phyloP scores from a whole-genome alignment of 768 basidiomycete genomes.

The Astraeus odoratus region DNA sequence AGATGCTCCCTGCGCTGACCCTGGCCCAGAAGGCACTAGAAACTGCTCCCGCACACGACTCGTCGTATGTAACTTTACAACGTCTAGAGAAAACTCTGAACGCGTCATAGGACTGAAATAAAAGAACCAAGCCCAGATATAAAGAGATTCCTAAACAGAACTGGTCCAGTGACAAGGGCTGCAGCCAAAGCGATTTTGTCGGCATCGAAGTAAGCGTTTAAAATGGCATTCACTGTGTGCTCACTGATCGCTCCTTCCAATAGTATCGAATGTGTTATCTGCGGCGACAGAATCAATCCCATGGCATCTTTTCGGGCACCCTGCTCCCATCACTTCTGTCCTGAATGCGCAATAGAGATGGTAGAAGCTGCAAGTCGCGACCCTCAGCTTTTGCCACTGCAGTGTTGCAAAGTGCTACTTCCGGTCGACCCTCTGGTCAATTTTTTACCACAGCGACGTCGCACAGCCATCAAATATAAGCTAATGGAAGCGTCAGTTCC shows the following conservation, averaged over 20 bases:
- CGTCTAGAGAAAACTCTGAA: too few relatives aligned
- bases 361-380: conserved; percentile 37
- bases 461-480: conserved; percentile 34
- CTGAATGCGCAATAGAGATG: conserved; percentile 35
- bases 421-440: conserved; percentile 21
- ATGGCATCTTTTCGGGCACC: conserved; percentile 26
- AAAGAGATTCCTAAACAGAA: conserved; percentile 1
- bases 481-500: conserved; percentile 40
- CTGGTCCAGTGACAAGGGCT: background rate
- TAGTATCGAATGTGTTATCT: conserved; percentile 34
- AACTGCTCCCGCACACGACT: conserved; percentile 7
- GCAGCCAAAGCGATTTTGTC: background rate
- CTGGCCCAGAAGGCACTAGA: conserved; percentile 16
- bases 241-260: background rate
- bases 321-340: conserved; percentile 45
- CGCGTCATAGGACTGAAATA: background rate
- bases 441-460: conserved; percentile 27
- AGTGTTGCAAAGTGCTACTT: conserved; percentile 41
- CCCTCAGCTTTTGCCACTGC: conserved; percentile 45
- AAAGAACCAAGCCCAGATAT: background rate
- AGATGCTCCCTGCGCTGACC: conserved; percentile 15
- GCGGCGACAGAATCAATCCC: conserved; percentile 27
- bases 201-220: background rate
- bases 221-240: background rate
- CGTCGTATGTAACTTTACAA: conserved; percentile 5